A percentile compares a stretch with the other conserved stretches of the same genome.
phyloP scores from a whole-genome alignment of 345 rosid species.

The Syzygium grande region DNA sequence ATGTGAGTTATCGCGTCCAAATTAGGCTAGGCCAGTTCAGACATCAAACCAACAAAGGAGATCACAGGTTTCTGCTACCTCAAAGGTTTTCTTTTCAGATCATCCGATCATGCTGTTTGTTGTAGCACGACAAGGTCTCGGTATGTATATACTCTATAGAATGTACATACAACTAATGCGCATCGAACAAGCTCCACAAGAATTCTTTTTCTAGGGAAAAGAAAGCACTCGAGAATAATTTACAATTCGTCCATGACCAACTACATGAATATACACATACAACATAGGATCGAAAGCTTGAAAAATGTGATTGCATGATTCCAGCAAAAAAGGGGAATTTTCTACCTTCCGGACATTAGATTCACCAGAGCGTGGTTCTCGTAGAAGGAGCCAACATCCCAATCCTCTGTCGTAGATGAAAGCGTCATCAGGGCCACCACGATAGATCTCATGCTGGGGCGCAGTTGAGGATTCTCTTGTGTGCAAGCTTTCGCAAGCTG shows the following conservation, averaged over 20 bases:
- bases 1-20: background rate
- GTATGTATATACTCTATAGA: background rate
- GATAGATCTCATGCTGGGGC: slow-evolving; percentile 84
- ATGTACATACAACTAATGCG: background rate
- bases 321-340: background rate
- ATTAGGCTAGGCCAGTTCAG: background rate
- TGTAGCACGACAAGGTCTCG: background rate
- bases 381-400: slow-evolving; percentile 66
- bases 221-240: background rate
- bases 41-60: background rate
- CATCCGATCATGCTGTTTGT: background rate
- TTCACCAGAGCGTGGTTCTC: slow-evolving; percentile 62
- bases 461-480: slow-evolving; percentile 62
- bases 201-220: background rate
- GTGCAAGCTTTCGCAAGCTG: slow-evolving; percentile 88
- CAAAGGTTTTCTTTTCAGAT: background rate
- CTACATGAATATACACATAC: background rate
- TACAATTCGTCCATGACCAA: background rate
- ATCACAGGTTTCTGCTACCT: background rate
- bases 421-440: slow-evolving; percentile 88
- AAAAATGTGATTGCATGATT: background rate
- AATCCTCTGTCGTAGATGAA: slow-evolving; percentile 72
- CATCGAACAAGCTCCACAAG: background rate
- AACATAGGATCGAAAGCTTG: background rate
- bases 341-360: slow-evolving; percentile 79